Percentiles rank a stretch among this genome's conserved stretches.
phyloP scores from a whole-genome alignment of 345 rosid species.

The Gynandropsis gynandra region DNA sequence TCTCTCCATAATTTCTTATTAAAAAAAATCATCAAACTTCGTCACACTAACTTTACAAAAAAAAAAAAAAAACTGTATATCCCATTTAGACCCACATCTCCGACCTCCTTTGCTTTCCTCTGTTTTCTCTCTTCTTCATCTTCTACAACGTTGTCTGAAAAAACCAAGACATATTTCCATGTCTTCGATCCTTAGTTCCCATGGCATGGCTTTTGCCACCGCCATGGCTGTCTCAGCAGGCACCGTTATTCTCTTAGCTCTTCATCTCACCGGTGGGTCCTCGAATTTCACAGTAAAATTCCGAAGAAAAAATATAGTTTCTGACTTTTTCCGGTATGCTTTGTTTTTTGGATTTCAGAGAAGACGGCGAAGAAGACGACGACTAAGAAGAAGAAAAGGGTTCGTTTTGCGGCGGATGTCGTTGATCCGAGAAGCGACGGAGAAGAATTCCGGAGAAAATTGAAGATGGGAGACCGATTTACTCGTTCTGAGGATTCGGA shows the following conservation, averaged over 20 bases:
- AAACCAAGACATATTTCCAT: not conserved
- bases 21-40: too few species aligned
- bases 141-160: not conserved
- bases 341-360: slow-evolving; percentile 16
- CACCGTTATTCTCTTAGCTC: slow-evolving; percentile 58
- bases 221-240: slow-evolving; percentile 85
- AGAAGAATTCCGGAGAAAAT: slow-evolving; percentile 37
- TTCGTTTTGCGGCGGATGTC: slow-evolving; percentile 52
- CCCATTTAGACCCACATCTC: not conserved
- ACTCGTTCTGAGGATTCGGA: slow-evolving; percentile 11
- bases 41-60: too few species aligned
- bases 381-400: slow-evolving; percentile 37
- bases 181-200: slow-evolving; percentile 41
- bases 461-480: slow-evolving; percentile 10
- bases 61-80: too few species aligned
- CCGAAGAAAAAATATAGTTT: not conserved
- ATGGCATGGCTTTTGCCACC: slow-evolving; percentile 54
- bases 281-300: not conserved
- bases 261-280: slow-evolving; percentile 29
- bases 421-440: slow-evolving; percentile 48
- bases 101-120: not conserved
- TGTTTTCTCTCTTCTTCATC: not conserved
- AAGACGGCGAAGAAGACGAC: slow-evolving; percentile 18
- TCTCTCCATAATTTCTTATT: too few species aligned
- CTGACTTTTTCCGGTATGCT: not conserved